Base-by-base conservation (phyloP, 2,329 filamentous ascomycete species). In the Colletotrichum tanaceti region DNA sequence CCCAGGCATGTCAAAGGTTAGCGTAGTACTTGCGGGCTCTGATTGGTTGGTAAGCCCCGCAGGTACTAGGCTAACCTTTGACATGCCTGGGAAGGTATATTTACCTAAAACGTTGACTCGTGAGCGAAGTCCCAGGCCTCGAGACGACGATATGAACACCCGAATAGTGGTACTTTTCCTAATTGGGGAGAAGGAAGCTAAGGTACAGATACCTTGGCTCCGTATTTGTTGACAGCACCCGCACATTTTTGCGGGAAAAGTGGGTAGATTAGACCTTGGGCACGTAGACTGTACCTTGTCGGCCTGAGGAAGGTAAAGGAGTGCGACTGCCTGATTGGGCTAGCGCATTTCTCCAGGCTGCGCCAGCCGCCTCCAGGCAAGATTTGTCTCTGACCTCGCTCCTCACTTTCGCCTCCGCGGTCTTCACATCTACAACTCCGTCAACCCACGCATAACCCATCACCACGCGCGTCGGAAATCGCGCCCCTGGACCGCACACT, bases 391-490 rank as follows among this genome's bases (percentile, higher is more conserved):
- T 75, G 74, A 76, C 77, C 75, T 78, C 77, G 77, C 76, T 76
- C 72, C 71, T 72, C 73, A 74, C 76, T 76, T 78, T 79, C 77
- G 75, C 77, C 76, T 81, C 57, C 76, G 79, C 78, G 80, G 77
- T 78, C 76, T 78, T 78, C 76, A 75, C 73, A 58, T 68, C 63
- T 44, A 71, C 64, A 71, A 55, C 70, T 54, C 70, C 58, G 58
- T 63, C 65, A 71, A 69, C 65, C 66, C 58, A 73, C 73, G 72
- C 74, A 74, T 79, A 76, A 70, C 74, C 35, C 81, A 85, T 83
- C 82, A 80, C 78, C 79, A 81, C 82, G 82, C 86, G 85, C 83
- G 84, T 84, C 85, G 80, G 79, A 78, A 81, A 82, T 82, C 81
- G 80, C 79, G 79, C 79, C 75, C 75, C 71, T 71, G 71, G 74